Evolutionary conservation across 2,329 filamentous ascomycete genomes (phyloP).

Genomic region (Colletotrichum viniferum): DNA sequence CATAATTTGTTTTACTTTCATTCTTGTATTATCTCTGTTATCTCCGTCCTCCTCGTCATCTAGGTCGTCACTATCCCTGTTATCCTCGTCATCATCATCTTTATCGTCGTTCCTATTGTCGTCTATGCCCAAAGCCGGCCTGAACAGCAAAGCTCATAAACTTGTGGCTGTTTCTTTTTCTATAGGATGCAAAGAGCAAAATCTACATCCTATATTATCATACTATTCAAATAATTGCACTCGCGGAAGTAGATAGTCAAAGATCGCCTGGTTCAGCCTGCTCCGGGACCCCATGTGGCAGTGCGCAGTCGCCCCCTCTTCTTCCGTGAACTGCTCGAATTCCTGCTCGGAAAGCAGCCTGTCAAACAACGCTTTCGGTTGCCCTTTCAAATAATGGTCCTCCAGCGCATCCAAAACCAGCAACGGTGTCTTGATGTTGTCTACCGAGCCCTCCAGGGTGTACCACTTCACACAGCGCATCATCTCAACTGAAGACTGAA

Average conservation of each 20-base stretch:
- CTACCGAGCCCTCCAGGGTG: not conserved
- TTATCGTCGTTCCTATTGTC: too few species aligned
- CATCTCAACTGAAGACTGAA: not conserved
- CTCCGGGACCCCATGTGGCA: not conserved
- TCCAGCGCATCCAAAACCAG: not conserved
- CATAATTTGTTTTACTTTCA: too few species aligned
- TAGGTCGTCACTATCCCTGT: too few species aligned
- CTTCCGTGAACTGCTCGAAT: not conserved
- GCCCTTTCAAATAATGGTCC: not conserved
- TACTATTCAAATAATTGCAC: too few species aligned
- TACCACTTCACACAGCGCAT: not conserved
- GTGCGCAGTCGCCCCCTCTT: not conserved
- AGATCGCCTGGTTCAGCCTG: not conserved
- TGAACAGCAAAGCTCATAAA: too few species aligned
- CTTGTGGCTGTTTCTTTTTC: too few species aligned
- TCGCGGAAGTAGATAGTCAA: not conserved
- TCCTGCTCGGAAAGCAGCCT: not conserved
- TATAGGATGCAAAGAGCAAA: not conserved
- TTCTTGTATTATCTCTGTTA: too few species aligned
- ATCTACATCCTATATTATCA: fast-evolving
- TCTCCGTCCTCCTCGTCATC: too few species aligned
- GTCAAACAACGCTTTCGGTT: not conserved
- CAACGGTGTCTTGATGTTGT: not conserved
- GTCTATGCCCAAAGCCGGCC: too few species aligned
- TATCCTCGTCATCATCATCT: too few species aligned